Conservation (phyloP, 306 rosid genomes). For the Acacia crassicarpa region DNA sequence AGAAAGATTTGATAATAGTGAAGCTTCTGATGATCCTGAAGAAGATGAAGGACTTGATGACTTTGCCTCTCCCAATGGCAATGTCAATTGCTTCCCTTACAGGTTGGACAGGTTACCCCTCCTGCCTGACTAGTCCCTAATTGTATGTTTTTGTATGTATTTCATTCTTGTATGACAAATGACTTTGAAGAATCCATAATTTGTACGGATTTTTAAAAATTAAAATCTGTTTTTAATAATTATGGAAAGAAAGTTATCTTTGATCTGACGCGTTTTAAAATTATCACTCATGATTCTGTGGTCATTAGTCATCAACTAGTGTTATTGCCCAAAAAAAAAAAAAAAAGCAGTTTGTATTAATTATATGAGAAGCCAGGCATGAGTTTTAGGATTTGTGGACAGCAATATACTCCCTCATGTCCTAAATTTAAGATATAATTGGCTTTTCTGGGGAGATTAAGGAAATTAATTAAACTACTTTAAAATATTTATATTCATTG, state of each 20-base stretch:
- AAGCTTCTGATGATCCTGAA: conserved; percentile 30
- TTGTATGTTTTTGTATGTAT: neutral
- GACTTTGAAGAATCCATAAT: neutral
- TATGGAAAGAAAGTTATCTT: neutral
- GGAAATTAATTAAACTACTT: too few relatives aligned
- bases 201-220: neutral
- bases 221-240: neutral
- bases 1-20: conserved; percentile 22
- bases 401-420: too few relatives aligned
- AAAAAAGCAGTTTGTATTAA: neutral
- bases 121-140: conserved; percentile 59
- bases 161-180: neutral
- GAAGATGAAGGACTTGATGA: conserved; percentile 42
- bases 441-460: too few relatives aligned
- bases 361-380: neutral
- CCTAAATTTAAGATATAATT: too few relatives aligned
- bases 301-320: neutral
- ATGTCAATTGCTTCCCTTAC: conserved; percentile 37
- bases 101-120: conserved; percentile 62
- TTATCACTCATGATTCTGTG: neutral
- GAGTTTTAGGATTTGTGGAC: neutral
- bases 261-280: neutral
- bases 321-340: too few relatives aligned
- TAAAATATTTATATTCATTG: too few relatives aligned
- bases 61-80: conserved; percentile 36